Evolutionary conservation across 345 rosid genomes (phyloP), one percentile per base, ranked within the genome.

Genomic region (Linum usitatissimum): DNA sequence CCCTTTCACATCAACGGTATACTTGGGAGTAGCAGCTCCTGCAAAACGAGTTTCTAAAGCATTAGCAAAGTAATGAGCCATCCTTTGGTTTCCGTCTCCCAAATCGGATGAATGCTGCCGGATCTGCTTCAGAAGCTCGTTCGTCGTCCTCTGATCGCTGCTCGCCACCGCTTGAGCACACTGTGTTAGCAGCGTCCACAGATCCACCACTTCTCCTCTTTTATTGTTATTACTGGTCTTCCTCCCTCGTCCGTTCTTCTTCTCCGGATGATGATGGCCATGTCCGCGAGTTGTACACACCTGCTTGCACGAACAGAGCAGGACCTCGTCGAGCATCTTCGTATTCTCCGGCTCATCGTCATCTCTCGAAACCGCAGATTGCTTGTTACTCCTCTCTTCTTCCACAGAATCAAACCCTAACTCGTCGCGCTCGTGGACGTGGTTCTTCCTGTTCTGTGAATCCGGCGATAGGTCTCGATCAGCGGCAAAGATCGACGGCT

Each of bases 81-180:
- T 30, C 66, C 96, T 76, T 49, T 86, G 87, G 54, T 72, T 79
- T 58, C 82, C 96, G 54, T 83, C 84, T 0, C 90, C 96, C 0
- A 21, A 73, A 18, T 74, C 63, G 17, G 84, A 76, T 49, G 96
- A 82, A 51, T 89, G 89, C 56, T 67, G 80, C 66, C 86, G 73
- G 40, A 89, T 84, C 75, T 86, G 88, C 63, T 66, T 83, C 0
- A 88, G 75, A 68, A 76, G 72, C 71, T 80, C 84, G n/a, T 56
- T 53, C 3, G 96, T 84, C 49, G 78, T 76, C 30, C 80, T 70
- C 30, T 79, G 87, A 61, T 88, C 88, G 60, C 72, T 73, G 40
- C 70, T 80, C 15, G 85, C 76, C 31, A 83, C 86, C 6, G 94
- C 77, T 69, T 86, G 91, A 6, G 96, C 94, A 62, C 96, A 86